Conservation (phyloP, 257 asterid genomes). For the Solanum tacnaense region DNA sequence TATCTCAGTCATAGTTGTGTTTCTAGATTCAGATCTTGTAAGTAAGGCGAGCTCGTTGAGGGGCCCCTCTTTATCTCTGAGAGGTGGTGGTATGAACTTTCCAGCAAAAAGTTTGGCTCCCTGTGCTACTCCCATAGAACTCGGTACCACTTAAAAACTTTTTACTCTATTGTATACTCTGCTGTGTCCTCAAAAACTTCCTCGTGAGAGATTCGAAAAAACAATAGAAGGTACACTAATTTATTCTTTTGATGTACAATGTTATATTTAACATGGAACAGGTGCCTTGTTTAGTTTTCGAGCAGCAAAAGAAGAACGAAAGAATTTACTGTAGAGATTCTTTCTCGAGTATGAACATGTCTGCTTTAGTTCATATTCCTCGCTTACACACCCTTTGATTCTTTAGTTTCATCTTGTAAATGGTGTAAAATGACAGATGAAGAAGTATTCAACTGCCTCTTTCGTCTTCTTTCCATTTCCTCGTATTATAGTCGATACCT, state of each 20-base stretch:
- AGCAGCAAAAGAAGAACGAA: slow-evolving; percentile 7
- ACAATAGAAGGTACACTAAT: slow-evolving; percentile 24
- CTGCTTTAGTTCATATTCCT: slow-evolving; percentile 6
- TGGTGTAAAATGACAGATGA: slow-evolving; percentile 20
- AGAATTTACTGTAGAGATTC: slow-evolving; percentile 16
- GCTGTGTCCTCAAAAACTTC: slow-evolving; percentile 8
- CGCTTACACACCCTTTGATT: not conserved
- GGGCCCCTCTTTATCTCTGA: slow-evolving; percentile 24
- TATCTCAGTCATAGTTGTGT: slow-evolving; percentile 30
- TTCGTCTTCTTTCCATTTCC: not conserved
- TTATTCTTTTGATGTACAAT: slow-evolving; percentile 13
- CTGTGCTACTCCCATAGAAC: slow-evolving; percentile 8
- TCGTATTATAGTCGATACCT: not conserved
- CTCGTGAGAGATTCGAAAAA: slow-evolving; percentile 1
- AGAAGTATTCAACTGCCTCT: not conserved
- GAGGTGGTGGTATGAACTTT: slow-evolving; percentile 27
- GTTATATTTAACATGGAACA: slow-evolving; percentile 12
- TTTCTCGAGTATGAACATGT: slow-evolving; percentile 14
- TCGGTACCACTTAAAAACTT: slow-evolving; percentile 17
- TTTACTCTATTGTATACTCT: slow-evolving; percentile 18
- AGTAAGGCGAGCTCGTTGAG: slow-evolving; percentile 29
- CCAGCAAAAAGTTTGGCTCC: slow-evolving; percentile 29
- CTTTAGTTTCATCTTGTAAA: slow-evolving; percentile 15
- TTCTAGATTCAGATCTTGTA: slow-evolving; percentile 26
- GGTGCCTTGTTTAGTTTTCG: slow-evolving; percentile 18